Conservation (phyloP, 1,284 basidiomycete species). For the Apiotrichum siamense region DNA sequence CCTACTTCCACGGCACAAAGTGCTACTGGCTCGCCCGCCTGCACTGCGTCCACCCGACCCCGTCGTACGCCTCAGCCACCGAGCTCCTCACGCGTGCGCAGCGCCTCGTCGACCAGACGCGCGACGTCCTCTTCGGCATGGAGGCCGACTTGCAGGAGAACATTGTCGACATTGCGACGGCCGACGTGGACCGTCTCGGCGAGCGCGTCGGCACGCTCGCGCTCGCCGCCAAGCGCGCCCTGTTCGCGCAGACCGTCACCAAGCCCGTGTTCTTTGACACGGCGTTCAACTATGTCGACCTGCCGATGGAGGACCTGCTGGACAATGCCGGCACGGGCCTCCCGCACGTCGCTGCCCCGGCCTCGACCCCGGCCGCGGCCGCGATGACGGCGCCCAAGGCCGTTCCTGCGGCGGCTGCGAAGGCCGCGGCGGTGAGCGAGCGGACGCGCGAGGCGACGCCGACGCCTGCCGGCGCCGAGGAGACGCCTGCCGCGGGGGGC, state of each 20-base stretch:
- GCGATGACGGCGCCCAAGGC: conserved; percentile 10
- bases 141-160: conserved; percentile 31
- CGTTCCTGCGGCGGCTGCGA: background rate
- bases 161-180: conserved; percentile 23
- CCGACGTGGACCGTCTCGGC: conserved; percentile 55
- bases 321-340: conserved; percentile 59
- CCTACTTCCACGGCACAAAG: conserved; percentile 63
- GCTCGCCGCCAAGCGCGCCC: conserved; percentile 62
- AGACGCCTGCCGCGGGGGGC: conserved; percentile 10
- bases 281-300: conserved; percentile 82
- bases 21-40: conserved; percentile 43
- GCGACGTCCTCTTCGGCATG: conserved; percentile 20
- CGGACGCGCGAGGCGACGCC: conserved; percentile 34
- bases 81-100: conserved; percentile 33
- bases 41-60: conserved; percentile 44
- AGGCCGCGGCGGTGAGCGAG: conserved; percentile 3
- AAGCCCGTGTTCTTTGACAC: conserved; percentile 89
- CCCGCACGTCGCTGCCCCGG: conserved; percentile 15
- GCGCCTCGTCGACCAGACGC: conserved; percentile 25
- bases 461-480: conserved; percentile 4
- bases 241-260: conserved; percentile 73
- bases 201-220: conserved; percentile 52
- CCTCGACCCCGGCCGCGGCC: conserved; percentile 9
- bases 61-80: conserved; percentile 38
- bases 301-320: conserved; percentile 71